These are phyloP conservation scores for Venturiaceae sp. DNA, from an alignment of 2,329 filamentous ascomycete species.

Conservation along the genomic window DNA sequence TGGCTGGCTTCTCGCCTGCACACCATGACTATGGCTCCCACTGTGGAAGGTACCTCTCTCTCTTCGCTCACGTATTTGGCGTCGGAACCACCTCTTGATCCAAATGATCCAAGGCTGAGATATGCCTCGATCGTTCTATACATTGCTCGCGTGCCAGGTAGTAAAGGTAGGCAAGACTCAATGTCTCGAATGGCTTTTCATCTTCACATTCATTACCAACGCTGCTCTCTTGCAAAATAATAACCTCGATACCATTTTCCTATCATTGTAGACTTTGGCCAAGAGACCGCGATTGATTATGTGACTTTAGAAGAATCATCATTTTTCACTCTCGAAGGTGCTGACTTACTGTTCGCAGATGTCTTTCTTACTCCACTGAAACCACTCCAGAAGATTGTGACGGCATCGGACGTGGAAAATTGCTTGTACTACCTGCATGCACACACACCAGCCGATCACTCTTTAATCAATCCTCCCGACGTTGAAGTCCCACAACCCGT, in stretches of 20 bases:
- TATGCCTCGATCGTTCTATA: slow-evolving; percentile 57
- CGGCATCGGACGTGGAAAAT: slow-evolving; percentile 72
- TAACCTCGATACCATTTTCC: too few species aligned
- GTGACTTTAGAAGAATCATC: too few species aligned
- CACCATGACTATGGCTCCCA: neutral
- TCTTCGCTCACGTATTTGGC: slow-evolving; percentile 72
- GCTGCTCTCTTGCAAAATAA: too few species aligned
- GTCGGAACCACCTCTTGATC: slow-evolving; percentile 75
- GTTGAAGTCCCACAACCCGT: slow-evolving; percentile 15
- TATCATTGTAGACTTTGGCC: too few species aligned
- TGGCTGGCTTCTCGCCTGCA: neutral
- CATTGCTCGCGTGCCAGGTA: slow-evolving; percentile 87
- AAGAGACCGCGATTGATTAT: too few species aligned
- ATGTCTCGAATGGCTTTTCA: neutral
- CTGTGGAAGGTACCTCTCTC: slow-evolving; percentile 73
- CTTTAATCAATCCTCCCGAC: slow-evolving; percentile 19
- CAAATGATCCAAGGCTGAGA: slow-evolving; percentile 47
- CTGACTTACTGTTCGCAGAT: slow-evolving; percentile 43
- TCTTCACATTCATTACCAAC: slow-evolving; percentile 8
- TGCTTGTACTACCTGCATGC: slow-evolving; percentile 90
- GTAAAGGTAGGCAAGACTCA: slow-evolving; percentile 52
- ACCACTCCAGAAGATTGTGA: slow-evolving; percentile 80
- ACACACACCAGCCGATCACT: slow-evolving; percentile 46
- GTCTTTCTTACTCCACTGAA: slow-evolving; percentile 87
- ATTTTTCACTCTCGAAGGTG: slow-evolving; percentile 11